Base-by-base conservation (phyloP, 1,284 basidiomycete species). In the Exobasidium cylindrosporum region DNA sequence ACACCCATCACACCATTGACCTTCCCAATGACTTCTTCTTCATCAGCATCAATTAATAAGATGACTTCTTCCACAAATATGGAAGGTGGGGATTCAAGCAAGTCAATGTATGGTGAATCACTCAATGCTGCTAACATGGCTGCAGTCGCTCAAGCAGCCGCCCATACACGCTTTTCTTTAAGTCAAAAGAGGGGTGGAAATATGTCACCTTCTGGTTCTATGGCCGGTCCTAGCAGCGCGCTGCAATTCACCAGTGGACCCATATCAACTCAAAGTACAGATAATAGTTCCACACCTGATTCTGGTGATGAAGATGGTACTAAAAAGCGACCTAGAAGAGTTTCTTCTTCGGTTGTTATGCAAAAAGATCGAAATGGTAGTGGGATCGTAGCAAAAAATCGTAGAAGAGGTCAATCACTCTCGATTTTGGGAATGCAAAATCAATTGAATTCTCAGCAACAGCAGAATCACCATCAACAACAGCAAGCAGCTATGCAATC, bases 301-400 rank as follows among this genome's bases (percentile, higher is more conserved):
- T 40, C 35, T 40, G 35, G 35, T 40, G 35, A 40, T 40, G 35
- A 29, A 24, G 74, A 77, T 52, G 76, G 74, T n/a, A 69, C 69
- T 13, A 77, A 79, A 49, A 78, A 71, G 58, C 64, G 75, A 6
- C 68, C 68, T 17, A 73, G 76, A 29, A 69, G 74, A 6, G 69
- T 71, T 29, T 74, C 74, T 29, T 68, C 76, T 14, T 72, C 75
- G 0, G 65, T 69, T 23, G 69, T 73, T 2, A 60, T 67, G 40
- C 72, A 68, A 14, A 69, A 70, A 60, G 67, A 73, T 31, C 63
- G 71, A 24, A 61, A 67, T 10, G 68, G n/a, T n/a, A n/a, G 26
- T 61, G 49, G 4, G 14, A 28, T 24, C 29, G 61, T 66, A 0
- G 62, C 65, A 11, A 72, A 71, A 58, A 68, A 64, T 17, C 64